phyloP scores from a whole-genome alignment of 805 yeast genomes.

The Metschnikowia similis region DNA sequence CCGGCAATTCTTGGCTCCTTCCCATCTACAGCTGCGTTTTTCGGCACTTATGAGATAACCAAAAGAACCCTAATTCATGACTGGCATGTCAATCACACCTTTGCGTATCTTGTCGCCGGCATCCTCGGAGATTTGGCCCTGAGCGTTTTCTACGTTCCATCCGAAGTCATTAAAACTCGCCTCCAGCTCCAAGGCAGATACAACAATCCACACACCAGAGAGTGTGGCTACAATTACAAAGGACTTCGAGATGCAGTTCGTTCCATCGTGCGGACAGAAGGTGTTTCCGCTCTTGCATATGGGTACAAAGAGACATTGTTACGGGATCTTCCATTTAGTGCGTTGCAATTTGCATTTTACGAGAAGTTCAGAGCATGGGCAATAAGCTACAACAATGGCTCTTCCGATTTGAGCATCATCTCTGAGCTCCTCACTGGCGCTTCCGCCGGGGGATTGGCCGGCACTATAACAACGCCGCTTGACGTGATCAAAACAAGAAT shows the following conservation, averaged over 20 bases:
- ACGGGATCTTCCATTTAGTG: conserved; percentile 93
- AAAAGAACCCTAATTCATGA: conserved; percentile 68
- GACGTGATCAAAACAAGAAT: conserved; percentile 91
- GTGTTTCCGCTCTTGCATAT: conserved; percentile 67
- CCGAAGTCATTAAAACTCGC: conserved; percentile 91
- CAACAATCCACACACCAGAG: conserved; percentile 67
- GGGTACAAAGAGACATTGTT: conserved; percentile 94
- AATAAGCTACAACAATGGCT: conserved; percentile 28
- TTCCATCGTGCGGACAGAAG: conserved; percentile 67
- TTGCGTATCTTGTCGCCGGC: conserved; percentile 80
- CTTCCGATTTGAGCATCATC: conserved; percentile 47
- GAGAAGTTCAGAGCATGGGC: conserved; percentile 73
- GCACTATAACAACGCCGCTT: conserved; percentile 81
- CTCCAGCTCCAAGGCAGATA: conserved; percentile 86
- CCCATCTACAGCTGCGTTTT: conserved; percentile 93
- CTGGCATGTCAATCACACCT: conserved; percentile 66
- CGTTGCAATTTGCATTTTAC: conserved; percentile 92
- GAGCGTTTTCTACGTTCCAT: conserved; percentile 86
- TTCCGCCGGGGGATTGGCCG: conserved; percentile 92
- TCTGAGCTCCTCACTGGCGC: conserved; percentile 86
- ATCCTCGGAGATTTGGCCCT: conserved; percentile 91
- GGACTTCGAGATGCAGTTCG: conserved; percentile 68
- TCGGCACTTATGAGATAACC: conserved; percentile 80
- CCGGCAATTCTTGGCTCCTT: conserved; percentile 92
- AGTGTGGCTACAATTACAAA: conserved; percentile 81